phyloP scores from a whole-genome alignment of 1,139 yeast genomes.

The Suhomyces atakaporum region DNA sequence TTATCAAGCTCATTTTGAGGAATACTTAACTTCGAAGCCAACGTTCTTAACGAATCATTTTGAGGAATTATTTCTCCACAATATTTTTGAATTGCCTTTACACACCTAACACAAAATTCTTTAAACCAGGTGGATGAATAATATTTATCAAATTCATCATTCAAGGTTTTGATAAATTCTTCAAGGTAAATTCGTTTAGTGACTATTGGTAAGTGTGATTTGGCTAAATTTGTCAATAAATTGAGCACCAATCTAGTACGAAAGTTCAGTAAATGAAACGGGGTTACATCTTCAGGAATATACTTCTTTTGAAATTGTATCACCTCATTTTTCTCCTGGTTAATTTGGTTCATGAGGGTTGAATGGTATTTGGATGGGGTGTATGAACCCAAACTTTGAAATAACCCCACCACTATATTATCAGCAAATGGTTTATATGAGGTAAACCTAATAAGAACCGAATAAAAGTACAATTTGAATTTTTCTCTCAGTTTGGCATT shows the following conservation, averaged over 20 bases:
- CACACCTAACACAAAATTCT: constrained; percentile 32
- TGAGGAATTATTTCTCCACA: constrained; percentile 21
- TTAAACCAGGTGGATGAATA: constrained; percentile 27
- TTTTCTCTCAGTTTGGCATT: constrained; percentile 39
- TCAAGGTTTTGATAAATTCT: constrained; percentile 29
- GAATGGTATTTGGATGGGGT: constrained; percentile 29
- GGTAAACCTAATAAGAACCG: constrained; percentile 28
- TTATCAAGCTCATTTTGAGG: constrained; percentile 28
- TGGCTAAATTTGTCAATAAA: constrained; percentile 24
- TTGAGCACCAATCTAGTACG: constrained; percentile 24
- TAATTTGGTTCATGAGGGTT: constrained; percentile 25
- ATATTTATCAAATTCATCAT: constrained; percentile 31
- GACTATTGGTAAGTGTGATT: constrained; percentile 12
- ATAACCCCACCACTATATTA: constrained; percentile 23
- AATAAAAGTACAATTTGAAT: constrained; percentile 33
- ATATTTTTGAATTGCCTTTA: constrained; percentile 28
- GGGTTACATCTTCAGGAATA: constrained; percentile 22
- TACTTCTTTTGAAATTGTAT: constrained; percentile 21
- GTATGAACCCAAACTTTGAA: constrained; percentile 30
- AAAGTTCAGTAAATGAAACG: constrained; percentile 23
- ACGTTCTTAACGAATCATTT: constrained; percentile 20
- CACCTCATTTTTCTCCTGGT: constrained; percentile 19
- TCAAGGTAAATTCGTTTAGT: constrained; percentile 23
- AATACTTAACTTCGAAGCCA: constrained; percentile 36
- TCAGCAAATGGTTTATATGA: constrained; percentile 26